phyloP scores from a whole-genome alignment of 2,329 filamentous ascomycete species.

The Monosporascus cannonballus region DNA sequence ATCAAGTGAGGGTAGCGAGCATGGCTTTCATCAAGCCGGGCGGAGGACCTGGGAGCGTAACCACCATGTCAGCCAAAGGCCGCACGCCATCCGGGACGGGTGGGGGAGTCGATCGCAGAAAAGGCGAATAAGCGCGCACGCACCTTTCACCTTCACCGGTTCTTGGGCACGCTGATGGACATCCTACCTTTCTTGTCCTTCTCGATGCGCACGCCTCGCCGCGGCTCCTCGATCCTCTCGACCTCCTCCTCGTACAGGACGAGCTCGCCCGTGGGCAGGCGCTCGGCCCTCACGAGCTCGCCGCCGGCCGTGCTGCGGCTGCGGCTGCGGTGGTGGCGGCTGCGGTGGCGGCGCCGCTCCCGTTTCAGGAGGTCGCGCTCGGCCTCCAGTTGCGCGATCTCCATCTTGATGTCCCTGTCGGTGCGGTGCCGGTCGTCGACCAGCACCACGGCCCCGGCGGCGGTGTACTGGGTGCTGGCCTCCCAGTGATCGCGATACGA shows the following conservation, averaged over 20 bases:
- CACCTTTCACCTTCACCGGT: constrained; percentile 40
- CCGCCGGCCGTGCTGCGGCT: constrained; percentile 39
- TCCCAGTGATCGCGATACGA: constrained; percentile 30
- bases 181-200: constrained; percentile 96
- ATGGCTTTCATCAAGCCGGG: constrained; percentile 61
- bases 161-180: constrained; percentile 73
- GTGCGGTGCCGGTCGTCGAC: constrained; percentile 32
- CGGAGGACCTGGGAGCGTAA: constrained; percentile 48
- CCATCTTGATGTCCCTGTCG: constrained; percentile 62
- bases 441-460: constrained; percentile 36
- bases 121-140: constrained; percentile 30
- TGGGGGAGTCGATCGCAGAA: constrained; percentile 9
- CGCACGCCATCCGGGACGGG: constrained; percentile 2
- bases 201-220: constrained; percentile 63
- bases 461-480: constrained; percentile 24
- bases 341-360: constrained; percentile 18
- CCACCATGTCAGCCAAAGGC: constrained; percentile 14
- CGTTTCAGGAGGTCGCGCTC: constrained; percentile 36
- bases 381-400: constrained; percentile 66
- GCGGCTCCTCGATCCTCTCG: constrained; percentile 47
- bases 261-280: constrained; percentile 54
- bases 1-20: constrained; percentile 63
- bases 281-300: constrained; percentile 50
- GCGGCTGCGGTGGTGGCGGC: constrained; percentile 28
- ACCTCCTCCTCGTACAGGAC: constrained; percentile 57